Conservation (phyloP, 805 yeast genomes). For the Candida alai region DNA sequence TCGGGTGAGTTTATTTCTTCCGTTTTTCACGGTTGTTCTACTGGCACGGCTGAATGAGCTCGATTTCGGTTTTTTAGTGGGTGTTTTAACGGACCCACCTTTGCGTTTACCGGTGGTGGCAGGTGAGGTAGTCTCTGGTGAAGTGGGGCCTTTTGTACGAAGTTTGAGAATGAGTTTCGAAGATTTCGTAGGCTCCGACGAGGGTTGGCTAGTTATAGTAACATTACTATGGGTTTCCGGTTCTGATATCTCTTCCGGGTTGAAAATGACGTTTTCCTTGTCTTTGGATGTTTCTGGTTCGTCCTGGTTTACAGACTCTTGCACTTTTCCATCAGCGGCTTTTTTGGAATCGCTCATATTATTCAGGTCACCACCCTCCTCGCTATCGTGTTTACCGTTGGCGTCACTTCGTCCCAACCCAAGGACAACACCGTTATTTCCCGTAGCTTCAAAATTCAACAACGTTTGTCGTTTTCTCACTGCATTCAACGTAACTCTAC, state of each 20-base stretch:
- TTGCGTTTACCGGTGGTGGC: not conserved
- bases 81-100: not conserved
- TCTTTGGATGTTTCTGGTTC: too few species aligned
- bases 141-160: not conserved
- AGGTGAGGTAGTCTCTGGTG: not conserved
- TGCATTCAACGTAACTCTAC: conserved; percentile 22
- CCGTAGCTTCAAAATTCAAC: conserved; percentile 4
- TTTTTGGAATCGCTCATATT: not conserved
- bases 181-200: not conserved
- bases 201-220: not conserved
- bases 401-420: not conserved
- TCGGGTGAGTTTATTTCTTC: conserved; percentile 25
- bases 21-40: conserved; percentile 30
- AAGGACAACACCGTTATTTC: conserved; percentile 1
- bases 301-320: too few species aligned
- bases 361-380: not conserved
- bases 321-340: too few species aligned
- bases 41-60: conserved; percentile 1
- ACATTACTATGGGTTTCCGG: too few species aligned
- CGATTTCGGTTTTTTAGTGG: not conserved
- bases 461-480: conserved; percentile 18
- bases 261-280: conserved; percentile 1
- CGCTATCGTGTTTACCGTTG: not conserved
- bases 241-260: not conserved
- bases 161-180: conserved; percentile 9